These are phyloP conservation scores for Conticribra guillardii DNA, from an alignment of 108 stramenopile species.

Conservation along the genomic window DNA sequence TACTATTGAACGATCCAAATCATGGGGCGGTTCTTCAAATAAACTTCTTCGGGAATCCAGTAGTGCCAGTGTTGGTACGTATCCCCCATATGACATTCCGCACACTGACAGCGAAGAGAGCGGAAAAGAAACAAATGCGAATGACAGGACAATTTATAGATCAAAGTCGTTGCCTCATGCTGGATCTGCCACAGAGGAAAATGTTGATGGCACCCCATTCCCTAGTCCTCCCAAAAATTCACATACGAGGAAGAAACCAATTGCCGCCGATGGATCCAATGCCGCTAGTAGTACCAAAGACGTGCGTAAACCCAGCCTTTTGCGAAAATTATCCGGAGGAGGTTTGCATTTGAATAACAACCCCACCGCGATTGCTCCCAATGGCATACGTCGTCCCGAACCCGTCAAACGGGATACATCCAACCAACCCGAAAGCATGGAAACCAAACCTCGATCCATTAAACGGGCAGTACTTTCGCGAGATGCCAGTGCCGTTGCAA, in stretches of 20 bases:
- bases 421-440: slow-evolving; percentile 73
- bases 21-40: slow-evolving; percentile 17
- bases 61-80: slow-evolving; percentile 17
- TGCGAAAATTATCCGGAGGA: slow-evolving; percentile 46
- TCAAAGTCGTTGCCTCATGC: slow-evolving; percentile 31
- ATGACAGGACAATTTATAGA: slow-evolving; percentile 7
- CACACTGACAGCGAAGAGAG: background rate
- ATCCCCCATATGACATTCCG: slow-evolving; percentile 9
- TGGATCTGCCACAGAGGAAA: background rate
- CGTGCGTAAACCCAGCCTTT: slow-evolving; percentile 30
- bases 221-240: slow-evolving; percentile 26
- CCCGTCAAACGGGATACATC: slow-evolving; percentile 86
- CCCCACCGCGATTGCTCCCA: slow-evolving; percentile 3
- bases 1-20: slow-evolving; percentile 34
- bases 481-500: slow-evolving; percentile 71
- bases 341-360: slow-evolving; percentile 3
- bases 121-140: background rate
- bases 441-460: slow-evolving; percentile 72
- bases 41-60: background rate
- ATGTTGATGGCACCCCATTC: background rate
- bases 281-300: slow-evolving; percentile 18
- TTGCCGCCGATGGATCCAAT: slow-evolving; percentile 12
- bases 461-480: slow-evolving; percentile 78
- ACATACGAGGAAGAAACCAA: slow-evolving; percentile 11
- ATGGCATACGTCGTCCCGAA: slow-evolving; percentile 56